Base-by-base conservation (phyloP, 1,284 basidiomycete species). In the Ceratobasidium sp. region DNA sequence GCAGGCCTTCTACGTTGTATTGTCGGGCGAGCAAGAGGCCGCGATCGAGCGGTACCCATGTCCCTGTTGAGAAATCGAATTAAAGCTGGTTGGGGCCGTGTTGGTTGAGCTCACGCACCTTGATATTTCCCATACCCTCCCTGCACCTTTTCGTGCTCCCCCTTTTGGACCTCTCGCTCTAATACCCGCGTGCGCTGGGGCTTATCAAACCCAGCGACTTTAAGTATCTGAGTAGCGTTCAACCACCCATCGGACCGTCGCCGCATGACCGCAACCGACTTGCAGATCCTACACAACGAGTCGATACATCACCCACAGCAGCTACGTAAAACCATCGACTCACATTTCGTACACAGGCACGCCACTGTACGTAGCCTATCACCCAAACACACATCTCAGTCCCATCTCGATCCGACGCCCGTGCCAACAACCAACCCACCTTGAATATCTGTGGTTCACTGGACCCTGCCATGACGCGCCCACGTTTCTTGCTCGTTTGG, bases 91-190 rank as follows among this genome's bases (percentile, higher is more conserved):
- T 48, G 41, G 41, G 23, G 52, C 54, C 50, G 38, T 60, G 70
- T 64, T 64, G 59, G 16, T 33, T 27, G 23, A 14, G 64, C 44
- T 50, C 27, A 84, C 91, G 80, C 79, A 97, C 97, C 98, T 89
- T 99, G 98, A 85, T 99, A 99, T 86, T 99, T 99, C 81, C 98
- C 98, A 85, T 99, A 99, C 0, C 98, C 98, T 48, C 98, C 98
- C 85, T 99, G 98, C 0, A 99, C 96, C 85, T 99, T 99, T 86
- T 99, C 98, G 85, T 99, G 98, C 81, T 96, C 94, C 35, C 97
- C 98, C 85, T 99, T 99, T 85, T 99, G 98, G 2, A 99, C 93
- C 86, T 99, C 98, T 80, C 98, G 91, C 85, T 99, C 98, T 66
- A 99, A 89, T 16, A 99, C 97, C 78, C 98, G 92, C 77, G 98